Conservation (phyloP, 768 basidiomycete genomes). For the Postia placenta region DNA sequence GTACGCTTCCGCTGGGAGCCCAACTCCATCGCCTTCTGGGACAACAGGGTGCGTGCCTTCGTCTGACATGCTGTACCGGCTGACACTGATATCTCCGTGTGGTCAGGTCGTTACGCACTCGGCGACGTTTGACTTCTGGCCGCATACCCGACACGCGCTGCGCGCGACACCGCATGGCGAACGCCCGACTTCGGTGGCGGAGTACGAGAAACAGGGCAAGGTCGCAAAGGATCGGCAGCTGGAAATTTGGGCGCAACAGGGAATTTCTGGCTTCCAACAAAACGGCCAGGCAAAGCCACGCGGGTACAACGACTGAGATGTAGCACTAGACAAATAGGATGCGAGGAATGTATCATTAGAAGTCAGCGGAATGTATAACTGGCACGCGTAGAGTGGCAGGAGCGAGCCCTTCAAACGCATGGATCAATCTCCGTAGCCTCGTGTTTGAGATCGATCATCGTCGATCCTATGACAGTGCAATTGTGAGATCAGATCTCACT, state of each 20-base stretch:
- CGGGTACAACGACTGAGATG: constrained; percentile 53
- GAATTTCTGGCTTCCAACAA: constrained; percentile 32
- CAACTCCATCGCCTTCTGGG: constrained; percentile 81
- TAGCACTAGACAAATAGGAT: neutral
- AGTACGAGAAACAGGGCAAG: constrained; percentile 64
- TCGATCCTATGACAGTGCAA: constrained; percentile 8
- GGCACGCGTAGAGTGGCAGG: neutral
- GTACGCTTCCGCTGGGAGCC: constrained; percentile 74
- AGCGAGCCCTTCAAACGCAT: neutral
- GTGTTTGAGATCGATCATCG: constrained; percentile 8
- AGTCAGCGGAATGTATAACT: neutral
- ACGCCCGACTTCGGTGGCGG: constrained; percentile 67
- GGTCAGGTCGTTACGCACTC: constrained; percentile 64
- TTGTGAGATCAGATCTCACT: too few relatives aligned
- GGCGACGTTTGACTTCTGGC: constrained; percentile 82
- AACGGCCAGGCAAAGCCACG: constrained; percentile 33
- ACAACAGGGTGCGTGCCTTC: constrained; percentile 56
- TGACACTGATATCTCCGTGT: neutral
- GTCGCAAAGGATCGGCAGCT: constrained; percentile 67
- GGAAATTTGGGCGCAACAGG: constrained; percentile 67
- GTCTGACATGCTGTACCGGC: neutral
- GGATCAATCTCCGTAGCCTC: constrained; percentile 5
- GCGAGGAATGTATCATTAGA: neutral
- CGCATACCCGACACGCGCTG: constrained; percentile 68
- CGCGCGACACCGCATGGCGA: constrained; percentile 81